Conservation (phyloP, 306 rosid genomes). For the Trifolium repens region DNA sequence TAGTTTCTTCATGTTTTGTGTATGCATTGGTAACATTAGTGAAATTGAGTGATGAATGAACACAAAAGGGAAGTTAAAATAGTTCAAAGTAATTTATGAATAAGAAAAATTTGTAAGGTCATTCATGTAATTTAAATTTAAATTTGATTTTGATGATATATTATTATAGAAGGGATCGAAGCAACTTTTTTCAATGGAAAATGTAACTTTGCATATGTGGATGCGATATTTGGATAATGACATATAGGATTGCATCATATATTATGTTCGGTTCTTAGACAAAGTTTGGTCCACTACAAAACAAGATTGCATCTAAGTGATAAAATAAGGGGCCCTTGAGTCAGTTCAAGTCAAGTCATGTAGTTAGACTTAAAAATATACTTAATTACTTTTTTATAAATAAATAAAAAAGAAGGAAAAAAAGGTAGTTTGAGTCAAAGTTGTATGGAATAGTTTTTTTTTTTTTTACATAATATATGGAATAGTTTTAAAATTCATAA, state of each 20-base stretch:
- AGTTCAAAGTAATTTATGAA: conserved; percentile 55
- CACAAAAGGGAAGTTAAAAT: conserved; percentile 49
- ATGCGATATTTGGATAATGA: background rate
- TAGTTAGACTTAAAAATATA: background rate
- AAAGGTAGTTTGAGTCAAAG: background rate
- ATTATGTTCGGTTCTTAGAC: conserved; percentile 3
- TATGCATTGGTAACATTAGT: conserved; percentile 39
- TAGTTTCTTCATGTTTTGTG: conserved; percentile 40
- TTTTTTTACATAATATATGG: too few relatives aligned
- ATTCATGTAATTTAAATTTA: conserved; percentile 44
- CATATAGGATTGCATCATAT: conserved; percentile 8
- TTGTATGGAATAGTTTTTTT: too few relatives aligned
- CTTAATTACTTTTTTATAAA: background rate
- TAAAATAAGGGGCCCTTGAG: background rate
- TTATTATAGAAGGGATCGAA: conserved; percentile 39
- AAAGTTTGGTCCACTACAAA: conserved; percentile 10
- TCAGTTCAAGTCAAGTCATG: conserved; percentile 17
- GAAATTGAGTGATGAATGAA: conserved; percentile 48
- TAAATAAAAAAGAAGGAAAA: background rate
- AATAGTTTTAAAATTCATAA: background rate
- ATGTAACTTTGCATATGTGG: conserved; percentile 20
- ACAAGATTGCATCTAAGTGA: background rate
- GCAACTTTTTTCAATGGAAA: conserved; percentile 35
- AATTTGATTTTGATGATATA: conserved; percentile 22
- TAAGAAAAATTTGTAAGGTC: conserved; percentile 49